These are phyloP conservation scores for Coemansia asiatica DNA, from an alignment of 192 early-diverging fungal species.

Conservation along the genomic window DNA sequence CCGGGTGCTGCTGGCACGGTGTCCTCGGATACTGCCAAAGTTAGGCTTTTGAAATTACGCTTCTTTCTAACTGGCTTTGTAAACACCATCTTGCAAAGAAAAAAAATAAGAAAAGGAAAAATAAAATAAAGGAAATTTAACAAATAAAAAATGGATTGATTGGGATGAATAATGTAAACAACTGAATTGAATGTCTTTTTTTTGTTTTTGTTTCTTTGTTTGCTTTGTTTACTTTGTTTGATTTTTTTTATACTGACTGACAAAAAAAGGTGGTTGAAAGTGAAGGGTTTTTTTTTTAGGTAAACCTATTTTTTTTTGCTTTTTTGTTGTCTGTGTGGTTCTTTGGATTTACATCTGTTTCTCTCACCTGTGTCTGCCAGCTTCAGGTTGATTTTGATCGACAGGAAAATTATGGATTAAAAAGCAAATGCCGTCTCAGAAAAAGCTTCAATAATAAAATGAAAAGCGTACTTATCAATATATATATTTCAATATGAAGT, in stretches of 20 bases:
- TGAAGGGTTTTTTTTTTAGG: too few species aligned
- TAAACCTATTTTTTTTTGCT: neutral
- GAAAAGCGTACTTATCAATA: too few species aligned
- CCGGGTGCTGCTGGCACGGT: constrained; percentile 15
- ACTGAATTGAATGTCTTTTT: neutral
- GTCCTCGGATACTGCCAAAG: constrained; percentile 36
- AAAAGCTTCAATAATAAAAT: too few species aligned
- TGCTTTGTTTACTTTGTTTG: constrained; percentile 7
- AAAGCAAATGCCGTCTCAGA: too few species aligned
- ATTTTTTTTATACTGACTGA: too few species aligned
- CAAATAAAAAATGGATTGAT: constrained; percentile 4
- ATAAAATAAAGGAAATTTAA: neutral
- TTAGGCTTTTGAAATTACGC: constrained; percentile 56
- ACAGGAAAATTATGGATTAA: too few species aligned
- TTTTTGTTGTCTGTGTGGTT: too few species aligned
- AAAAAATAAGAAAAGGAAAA: constrained; percentile 7
- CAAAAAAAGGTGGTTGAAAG: too few species aligned
- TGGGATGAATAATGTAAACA: constrained; percentile 7
- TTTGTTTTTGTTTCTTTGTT: constrained; percentile 1
- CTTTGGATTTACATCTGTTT: too few species aligned
- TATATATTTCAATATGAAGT: too few species aligned
- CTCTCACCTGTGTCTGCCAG: neutral
- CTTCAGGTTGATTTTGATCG: too few species aligned
- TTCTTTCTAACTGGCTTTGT: constrained; percentile 53
- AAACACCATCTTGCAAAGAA: constrained; percentile 30